Evolutionary conservation across 139 green algal genomes (phyloP), one percentile per base, ranked within the genome.

Genomic region (Tetradesmus lagerheimii): DNA sequence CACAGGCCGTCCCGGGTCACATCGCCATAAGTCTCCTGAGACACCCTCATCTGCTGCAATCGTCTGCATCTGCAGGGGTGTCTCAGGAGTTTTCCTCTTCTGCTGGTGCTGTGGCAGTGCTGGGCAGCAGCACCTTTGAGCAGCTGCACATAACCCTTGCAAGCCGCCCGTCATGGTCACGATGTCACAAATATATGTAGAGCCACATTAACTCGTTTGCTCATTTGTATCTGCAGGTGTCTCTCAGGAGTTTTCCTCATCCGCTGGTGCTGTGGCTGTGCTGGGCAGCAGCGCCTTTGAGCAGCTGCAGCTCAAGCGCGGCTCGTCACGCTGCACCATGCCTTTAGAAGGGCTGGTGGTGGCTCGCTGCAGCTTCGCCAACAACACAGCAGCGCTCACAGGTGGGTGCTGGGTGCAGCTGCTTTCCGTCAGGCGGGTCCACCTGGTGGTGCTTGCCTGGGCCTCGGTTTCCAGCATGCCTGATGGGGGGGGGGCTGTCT

Each of bases 331-430:
- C 23, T 71, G 57, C 57, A 18, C 20, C 57, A 71, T 71, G 57
- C 57, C 57, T 71, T 2, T 31, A 23, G 57, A 71, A 11, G 82
- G 82, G 35, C 38, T 87, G 82, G 57, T 31, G 20, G 82, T 87
- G 35, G 82, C 71, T 35, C 53, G 82, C 20, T 87, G 82, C 82
- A 57, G 9, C 57, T 87, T 87, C 34, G 66, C 18, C 11, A 87
- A 87, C 57, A 87, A 87, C 57, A 62, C 82, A 1, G 82, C 82
- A 38, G 35, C 82, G n/a, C 53, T 87, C 16, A 87, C 82, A 57
- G 82, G 82, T 87, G 27, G 6, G 81, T 0, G 41, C 2, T 43
- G 57, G 23, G 57, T 62, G 47, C n/a, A n/a, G n/a, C n/a, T n/a
- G n/a, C n/a, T n/a, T n/a, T n/a, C n/a, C n/a, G n/a, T n/a, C n/a